phyloP scores from a whole-genome alignment of 345 rosid species.

The Triadica sebifera region DNA sequence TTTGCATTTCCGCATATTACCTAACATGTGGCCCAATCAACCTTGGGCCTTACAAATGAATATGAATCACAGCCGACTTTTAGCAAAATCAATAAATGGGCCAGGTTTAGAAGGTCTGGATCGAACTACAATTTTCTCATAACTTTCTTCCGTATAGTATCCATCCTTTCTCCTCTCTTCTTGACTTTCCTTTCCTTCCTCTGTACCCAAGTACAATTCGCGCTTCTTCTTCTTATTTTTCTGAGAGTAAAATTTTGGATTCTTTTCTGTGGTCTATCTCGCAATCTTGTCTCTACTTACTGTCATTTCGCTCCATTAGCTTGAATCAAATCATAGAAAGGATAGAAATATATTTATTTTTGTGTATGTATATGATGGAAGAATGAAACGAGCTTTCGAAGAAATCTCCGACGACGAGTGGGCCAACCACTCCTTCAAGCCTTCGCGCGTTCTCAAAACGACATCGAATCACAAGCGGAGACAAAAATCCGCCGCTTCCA shows the following conservation, averaged over 20 bases:
- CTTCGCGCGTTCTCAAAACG: constrained; percentile 66
- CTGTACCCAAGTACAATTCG: not conserved
- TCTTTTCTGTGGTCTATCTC: not conserved
- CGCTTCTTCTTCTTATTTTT: constrained; percentile 1
- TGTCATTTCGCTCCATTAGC: not conserved
- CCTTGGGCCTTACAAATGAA: too few relatives aligned
- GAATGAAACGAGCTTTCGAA: constrained; percentile 66
- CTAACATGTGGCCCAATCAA: too few relatives aligned
- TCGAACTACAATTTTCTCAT: not conserved
- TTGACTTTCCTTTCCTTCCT: not conserved
- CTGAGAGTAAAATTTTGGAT: not conserved
- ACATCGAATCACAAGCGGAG: not conserved
- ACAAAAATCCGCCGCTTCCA: constrained; percentile 18
- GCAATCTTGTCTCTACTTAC: not conserved
- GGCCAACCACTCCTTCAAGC: constrained; percentile 66
- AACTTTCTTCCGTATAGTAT: not conserved
- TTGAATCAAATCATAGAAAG: not conserved
- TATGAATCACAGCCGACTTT: too few relatives aligned
- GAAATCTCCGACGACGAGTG: constrained; percentile 97
- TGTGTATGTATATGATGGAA: not conserved
- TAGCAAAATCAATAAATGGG: too few relatives aligned
- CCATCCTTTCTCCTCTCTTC: not conserved
- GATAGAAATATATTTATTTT: not conserved
- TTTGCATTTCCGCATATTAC: too few relatives aligned
- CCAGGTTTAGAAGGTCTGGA: too few relatives aligned